Percentiles rank a stretch among this genome's conserved stretches.
phyloP scores from a whole-genome alignment of 306 rosid species.

The Rosa chinensis region DNA sequence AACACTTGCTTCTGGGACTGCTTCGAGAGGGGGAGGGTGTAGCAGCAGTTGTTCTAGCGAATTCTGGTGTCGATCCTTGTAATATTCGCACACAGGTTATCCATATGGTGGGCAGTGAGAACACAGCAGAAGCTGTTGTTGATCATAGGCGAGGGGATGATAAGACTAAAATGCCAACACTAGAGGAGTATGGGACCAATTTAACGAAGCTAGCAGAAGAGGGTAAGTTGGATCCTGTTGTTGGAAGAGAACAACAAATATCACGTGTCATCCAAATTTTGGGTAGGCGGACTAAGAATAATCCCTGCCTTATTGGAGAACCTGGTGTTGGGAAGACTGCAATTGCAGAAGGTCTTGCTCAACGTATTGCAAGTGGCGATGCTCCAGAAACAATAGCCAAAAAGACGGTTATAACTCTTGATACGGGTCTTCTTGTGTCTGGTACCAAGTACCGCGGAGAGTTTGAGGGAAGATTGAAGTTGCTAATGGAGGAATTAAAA shows the following conservation, averaged over 20 bases:
- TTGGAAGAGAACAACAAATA: slow-evolving; percentile 88
- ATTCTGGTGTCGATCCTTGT: slow-evolving; percentile 83
- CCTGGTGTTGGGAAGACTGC: slow-evolving; percentile 99
- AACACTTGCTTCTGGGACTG: slow-evolving; percentile 92
- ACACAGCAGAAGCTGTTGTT: slow-evolving; percentile 69
- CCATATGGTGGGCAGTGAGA: slow-evolving; percentile 95
- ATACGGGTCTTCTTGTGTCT: slow-evolving; percentile 91
- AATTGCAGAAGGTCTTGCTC: slow-evolving; percentile 93
- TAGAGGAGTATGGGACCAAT: slow-evolving; percentile 90
- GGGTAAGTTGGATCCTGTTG: slow-evolving; percentile 93
- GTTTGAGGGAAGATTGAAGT: slow-evolving; percentile 87
- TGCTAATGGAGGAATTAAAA: slow-evolving; percentile 94
- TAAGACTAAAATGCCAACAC: slow-evolving; percentile 48
- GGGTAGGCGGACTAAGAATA: slow-evolving; percentile 82
- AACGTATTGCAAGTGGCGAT: slow-evolving; percentile 78
- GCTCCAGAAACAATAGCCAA: slow-evolving; percentile 94
- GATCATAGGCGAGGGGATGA: not conserved
- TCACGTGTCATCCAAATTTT: slow-evolving; percentile 86
- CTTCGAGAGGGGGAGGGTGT: slow-evolving; percentile 94
- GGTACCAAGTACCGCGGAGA: slow-evolving; percentile 99
- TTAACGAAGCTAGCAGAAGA: slow-evolving; percentile 89
- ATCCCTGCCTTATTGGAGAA: slow-evolving; percentile 90
- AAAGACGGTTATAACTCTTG: slow-evolving; percentile 89
- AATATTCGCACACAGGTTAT: slow-evolving; percentile 80
- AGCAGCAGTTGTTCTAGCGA: slow-evolving; percentile 91